Base-by-base conservation (phyloP, 768 basidiomycete species). In the Tricholoma sp. region DNA sequence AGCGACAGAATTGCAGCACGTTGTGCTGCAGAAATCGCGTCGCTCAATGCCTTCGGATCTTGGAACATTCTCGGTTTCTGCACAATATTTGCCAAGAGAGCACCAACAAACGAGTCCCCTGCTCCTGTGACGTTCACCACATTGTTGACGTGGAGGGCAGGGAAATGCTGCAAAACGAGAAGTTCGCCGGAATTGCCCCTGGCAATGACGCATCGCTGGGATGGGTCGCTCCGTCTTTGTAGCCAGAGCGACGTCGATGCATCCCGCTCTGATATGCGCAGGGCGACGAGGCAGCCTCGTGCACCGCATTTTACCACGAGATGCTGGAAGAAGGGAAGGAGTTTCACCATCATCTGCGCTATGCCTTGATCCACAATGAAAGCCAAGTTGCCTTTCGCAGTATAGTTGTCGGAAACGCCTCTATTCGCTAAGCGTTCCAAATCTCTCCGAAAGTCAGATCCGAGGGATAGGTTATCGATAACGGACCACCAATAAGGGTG, bases 51-150 rank as follows among this genome's bases (percentile, higher is more conserved):
- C 3, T 58, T 57, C 11, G 80, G 82, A 55, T 75, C 70, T n/a
- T 74, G 69, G 57, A 89, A 82, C 4, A 73, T 66, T 21, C 68
- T 62, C 9, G 76, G 79, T 19, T 76, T 62, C 5, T 76, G 69
- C 11, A 76, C 71, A n/a, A 94, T 70, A 8, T 76, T 74, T 5
- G 92, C 88, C n/a, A 95, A 70, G 29, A 97, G 66, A 1, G 88
- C 83, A 5, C 94, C 95, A 1, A 91, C 94, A 22, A 97, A 81
- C 3, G 91, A 87, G 71, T 98, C 95, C 0, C 95, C 95, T 0
- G 91, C 94, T 1, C 96, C 96, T 0, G 95, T 98, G 8, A 92
- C 91, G 62, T 87, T 94, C 19, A 86, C 72, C 5, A 83, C 62
- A 3, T 58, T 64, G 9, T 81, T 71, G 14, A 74, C 59, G 1